Conservation (phyloP, 371 early-diverging fungal genomes). For the Circinella minor region DNA sequence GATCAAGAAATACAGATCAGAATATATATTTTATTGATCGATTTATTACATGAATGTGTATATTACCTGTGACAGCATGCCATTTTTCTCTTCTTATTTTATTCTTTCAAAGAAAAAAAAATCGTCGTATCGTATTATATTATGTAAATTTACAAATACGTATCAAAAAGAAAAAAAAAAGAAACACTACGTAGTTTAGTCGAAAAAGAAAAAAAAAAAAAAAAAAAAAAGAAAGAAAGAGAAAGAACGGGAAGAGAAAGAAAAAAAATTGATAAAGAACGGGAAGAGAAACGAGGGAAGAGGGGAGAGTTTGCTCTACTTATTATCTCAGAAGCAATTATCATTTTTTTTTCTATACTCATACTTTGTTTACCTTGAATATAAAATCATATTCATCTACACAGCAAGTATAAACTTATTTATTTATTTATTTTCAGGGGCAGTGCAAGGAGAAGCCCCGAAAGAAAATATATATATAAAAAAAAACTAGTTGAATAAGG, state of each 20-base stretch:
- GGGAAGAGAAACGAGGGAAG: not conserved
- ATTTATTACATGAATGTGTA: not conserved
- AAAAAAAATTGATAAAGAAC: slow-evolving; percentile 3
- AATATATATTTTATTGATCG: too few species aligned
- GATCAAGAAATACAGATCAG: not conserved
- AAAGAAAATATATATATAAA: too few species aligned
- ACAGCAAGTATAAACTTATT: not conserved
- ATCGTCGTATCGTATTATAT: too few species aligned
- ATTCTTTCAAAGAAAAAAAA: not conserved
- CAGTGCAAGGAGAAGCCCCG: not conserved
- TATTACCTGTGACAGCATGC: slow-evolving; percentile 49
- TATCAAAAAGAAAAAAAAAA: slow-evolving; percentile 12
- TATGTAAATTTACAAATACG: not conserved
- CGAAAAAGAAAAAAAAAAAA: slow-evolving; percentile 11
- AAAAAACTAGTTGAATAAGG: not conserved
- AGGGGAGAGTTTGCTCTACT: too few species aligned
- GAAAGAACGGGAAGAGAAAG: not conserved
- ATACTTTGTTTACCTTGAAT: not conserved
- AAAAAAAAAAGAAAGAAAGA: not conserved
- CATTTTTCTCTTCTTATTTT: slow-evolving; percentile 22
- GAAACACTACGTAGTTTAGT: not conserved
- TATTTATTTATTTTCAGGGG: not conserved
- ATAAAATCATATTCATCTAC: not conserved
- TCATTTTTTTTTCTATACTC: not conserved
- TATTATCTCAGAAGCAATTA: too few species aligned